phyloP scores from a whole-genome alignment of 495 filamentous ascomycete species.

The Aspergillus bridgeri region DNA sequence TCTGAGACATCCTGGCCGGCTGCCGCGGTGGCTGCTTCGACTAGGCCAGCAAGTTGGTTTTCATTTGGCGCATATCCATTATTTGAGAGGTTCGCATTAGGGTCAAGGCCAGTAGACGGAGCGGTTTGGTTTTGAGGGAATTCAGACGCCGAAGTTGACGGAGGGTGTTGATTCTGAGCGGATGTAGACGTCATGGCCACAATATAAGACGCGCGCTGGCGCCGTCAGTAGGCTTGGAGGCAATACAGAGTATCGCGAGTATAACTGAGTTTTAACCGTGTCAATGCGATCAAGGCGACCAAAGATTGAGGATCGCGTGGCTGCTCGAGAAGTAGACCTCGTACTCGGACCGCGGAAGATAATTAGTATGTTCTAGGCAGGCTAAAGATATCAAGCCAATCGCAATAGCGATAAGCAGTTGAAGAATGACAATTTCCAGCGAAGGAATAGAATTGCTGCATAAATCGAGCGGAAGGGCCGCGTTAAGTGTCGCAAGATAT shows the following conservation, averaged over 20 bases:
- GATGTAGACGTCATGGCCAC: constrained; percentile 32
- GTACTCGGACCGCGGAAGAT: neutral
- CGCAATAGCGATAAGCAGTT: neutral
- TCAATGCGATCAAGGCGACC: neutral
- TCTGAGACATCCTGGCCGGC: constrained; percentile 49
- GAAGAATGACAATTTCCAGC: neutral
- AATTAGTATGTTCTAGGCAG: neutral
- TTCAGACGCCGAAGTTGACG: constrained; percentile 28
- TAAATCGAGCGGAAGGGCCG: neutral
- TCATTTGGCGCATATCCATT: constrained; percentile 41
- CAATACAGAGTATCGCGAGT: neutral
- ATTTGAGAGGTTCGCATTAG: constrained; percentile 29
- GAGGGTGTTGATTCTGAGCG: constrained; percentile 28
- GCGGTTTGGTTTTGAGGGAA: constrained; percentile 24
- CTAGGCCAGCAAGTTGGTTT: constrained; percentile 50
- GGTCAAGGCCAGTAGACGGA: constrained; percentile 31
- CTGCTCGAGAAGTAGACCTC: neutral
- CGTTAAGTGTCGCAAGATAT: neutral
- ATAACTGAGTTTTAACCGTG: neutral
- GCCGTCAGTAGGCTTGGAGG: neutral
- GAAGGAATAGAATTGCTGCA: neutral
- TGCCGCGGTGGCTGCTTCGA: constrained; percentile 52
- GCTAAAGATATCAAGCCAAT: neutral
- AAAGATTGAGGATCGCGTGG: neutral
- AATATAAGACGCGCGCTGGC: neutral